Percentiles rank a stretch among this genome's conserved stretches.
Evolutionary conservation across 441 rosid species (phyloP).

Genomic region (Gossypium trilobum): DNA sequence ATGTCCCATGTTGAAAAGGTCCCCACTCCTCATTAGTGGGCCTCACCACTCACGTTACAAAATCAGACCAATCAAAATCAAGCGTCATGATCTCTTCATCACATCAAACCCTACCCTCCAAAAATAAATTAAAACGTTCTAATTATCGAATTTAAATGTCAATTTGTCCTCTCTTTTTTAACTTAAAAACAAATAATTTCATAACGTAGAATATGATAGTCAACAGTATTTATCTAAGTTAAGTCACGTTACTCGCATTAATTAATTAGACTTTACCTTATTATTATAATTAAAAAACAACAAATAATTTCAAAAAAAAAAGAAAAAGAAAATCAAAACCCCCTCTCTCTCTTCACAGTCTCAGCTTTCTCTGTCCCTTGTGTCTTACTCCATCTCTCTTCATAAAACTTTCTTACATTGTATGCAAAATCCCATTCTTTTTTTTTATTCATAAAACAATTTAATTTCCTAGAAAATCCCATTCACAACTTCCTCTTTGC

Average conservation of each 20-base stretch:
- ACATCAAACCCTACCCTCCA: background rate
- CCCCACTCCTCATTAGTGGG: background rate
- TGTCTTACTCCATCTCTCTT: slow-evolving; percentile 15
- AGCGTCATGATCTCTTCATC: background rate
- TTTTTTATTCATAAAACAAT: background rate
- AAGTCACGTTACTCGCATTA: too few relatives aligned
- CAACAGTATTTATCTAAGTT: too few relatives aligned
- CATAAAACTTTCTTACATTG: background rate
- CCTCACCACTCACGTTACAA: background rate
- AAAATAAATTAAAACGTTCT: background rate
- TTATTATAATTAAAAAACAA: too few relatives aligned
- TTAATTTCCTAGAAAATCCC: background rate
- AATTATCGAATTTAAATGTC: background rate
- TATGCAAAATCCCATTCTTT: background rate
- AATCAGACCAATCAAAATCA: background rate
- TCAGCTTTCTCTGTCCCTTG: slow-evolving; percentile 12
- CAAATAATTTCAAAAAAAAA: too few relatives aligned
- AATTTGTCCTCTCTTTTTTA: background rate
- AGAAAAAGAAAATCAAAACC: background rate
- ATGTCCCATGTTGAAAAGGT: background rate
- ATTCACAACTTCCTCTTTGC: background rate
- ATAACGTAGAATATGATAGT: too few relatives aligned
- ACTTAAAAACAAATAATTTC: background rate
- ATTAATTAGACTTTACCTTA: too few relatives aligned
- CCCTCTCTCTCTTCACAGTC: background rate